These are phyloP conservation scores for Phoma sp. DNA, from an alignment of 2,329 filamentous ascomycete genomes.

Conservation along the genomic window DNA sequence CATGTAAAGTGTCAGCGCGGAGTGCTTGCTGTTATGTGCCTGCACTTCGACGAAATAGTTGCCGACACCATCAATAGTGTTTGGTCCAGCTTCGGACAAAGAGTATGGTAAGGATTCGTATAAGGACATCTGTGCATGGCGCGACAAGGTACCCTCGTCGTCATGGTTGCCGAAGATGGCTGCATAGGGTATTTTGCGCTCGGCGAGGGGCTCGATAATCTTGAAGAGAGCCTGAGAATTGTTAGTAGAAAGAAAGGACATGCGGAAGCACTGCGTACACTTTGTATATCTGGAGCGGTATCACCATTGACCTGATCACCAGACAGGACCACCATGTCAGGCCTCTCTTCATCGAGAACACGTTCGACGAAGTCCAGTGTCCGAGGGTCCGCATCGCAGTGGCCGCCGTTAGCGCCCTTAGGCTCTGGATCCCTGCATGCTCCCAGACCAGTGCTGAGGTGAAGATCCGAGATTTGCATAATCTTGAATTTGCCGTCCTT, in stretches of 20 bases:
- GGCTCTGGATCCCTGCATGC: conserved; percentile 86
- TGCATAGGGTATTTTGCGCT: conserved; percentile 88
- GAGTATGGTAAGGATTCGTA: conserved; percentile 89
- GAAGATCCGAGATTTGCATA: conserved; percentile 92
- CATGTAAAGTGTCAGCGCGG: conserved; percentile 91
- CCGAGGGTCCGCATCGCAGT: conserved; percentile 88
- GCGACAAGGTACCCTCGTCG: conserved; percentile 82
- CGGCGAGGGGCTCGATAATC: conserved; percentile 80
- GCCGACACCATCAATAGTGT: conserved; percentile 84
- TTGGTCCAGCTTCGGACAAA: conserved; percentile 81
- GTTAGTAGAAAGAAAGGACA: conserved; percentile 16
- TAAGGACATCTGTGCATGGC: conserved; percentile 80
- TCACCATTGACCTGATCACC: conserved; percentile 97
- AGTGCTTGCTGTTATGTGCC: conserved; percentile 82
- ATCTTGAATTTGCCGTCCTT: conserved; percentile 97
- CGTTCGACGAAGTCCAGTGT: conserved; percentile 87
- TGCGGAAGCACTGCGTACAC: conserved; percentile 57
- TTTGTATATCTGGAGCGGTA: conserved; percentile 87
- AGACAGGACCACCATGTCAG: conserved; percentile 87
- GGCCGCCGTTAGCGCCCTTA: conserved; percentile 70
- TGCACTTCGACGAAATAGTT: conserved; percentile 95
- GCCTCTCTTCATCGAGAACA: conserved; percentile 89
- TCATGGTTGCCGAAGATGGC: conserved; percentile 98
- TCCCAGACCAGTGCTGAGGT: conserved; percentile 89
- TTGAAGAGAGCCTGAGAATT: conserved; percentile 81